phyloP scores from a whole-genome alignment of 2,329 filamentous ascomycete genomes.

The Colletotrichum tropicale region DNA sequence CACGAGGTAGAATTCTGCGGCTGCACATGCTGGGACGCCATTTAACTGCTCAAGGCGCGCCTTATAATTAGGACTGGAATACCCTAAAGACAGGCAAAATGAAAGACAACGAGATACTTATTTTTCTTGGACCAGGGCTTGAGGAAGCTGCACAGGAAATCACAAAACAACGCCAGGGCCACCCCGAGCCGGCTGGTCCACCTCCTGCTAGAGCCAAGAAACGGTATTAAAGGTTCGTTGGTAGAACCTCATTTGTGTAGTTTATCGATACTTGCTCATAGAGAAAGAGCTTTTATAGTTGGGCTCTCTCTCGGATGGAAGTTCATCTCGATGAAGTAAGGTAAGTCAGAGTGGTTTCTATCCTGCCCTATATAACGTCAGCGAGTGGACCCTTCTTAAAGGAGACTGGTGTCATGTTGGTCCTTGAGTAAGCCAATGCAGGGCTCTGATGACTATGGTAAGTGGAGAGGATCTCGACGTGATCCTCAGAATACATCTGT shows the following conservation, averaged over 20 bases:
- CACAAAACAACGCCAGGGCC: no score
- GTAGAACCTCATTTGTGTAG: background rate
- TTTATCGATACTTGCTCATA: background rate
- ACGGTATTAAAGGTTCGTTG: background rate
- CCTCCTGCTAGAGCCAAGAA: background rate
- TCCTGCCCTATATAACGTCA: no score
- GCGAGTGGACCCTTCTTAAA: no score
- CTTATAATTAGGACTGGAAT: background rate
- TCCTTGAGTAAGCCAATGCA: background rate
- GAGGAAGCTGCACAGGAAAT: background rate
- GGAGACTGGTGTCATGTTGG: no score
- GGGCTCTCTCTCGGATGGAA: background rate
- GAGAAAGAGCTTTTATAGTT: background rate
- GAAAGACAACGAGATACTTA: accelerated
- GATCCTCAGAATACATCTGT: background rate
- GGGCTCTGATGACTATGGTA: background rate
- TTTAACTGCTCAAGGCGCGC: background rate
- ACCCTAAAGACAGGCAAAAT: background rate
- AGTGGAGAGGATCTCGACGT: background rate
- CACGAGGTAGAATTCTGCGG: accelerated
- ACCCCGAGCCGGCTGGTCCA: background rate
- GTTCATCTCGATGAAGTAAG: accelerated
- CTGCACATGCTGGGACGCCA: background rate
- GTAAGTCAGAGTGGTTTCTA: background rate
- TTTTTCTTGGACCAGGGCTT: background rate